A percentile compares a stretch with the other conserved stretches of the same genome.
Conservation (phyloP, 768 basidiomycete species). For the Lactarius hengduanensis region DNA sequence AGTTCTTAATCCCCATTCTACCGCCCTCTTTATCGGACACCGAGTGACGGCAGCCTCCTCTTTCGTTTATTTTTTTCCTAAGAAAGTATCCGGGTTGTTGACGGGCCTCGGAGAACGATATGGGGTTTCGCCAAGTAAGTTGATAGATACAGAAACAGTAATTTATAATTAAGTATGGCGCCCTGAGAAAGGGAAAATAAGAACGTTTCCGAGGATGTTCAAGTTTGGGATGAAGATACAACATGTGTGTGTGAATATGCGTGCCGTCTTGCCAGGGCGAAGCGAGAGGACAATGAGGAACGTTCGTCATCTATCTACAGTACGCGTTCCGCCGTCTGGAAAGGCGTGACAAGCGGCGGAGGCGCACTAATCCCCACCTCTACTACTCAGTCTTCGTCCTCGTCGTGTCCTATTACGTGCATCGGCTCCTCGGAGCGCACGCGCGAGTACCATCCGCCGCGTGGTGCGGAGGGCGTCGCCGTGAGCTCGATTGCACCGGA, state of each 20-base stretch:
- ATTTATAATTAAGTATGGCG: neutral
- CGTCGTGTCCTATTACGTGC: slow-evolving; percentile 55
- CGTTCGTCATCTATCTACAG: neutral
- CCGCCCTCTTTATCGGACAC: neutral
- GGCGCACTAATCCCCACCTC: neutral
- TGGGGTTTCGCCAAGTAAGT: neutral
- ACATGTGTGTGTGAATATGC: neutral
- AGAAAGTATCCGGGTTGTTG: neutral
- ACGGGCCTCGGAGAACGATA: neutral
- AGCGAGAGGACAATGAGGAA: neutral
- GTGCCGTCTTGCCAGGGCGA: neutral
- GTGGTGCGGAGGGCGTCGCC: slow-evolving; percentile 41
- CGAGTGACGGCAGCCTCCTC: neutral
- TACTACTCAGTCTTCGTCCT: slow-evolving; percentile 16
- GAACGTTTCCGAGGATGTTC: neutral
- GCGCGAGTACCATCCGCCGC: slow-evolving; percentile 55
- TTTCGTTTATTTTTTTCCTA: neutral
- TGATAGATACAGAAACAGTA: neutral
- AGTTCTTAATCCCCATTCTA: slow-evolving; percentile 1
- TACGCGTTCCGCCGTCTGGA: neutral
- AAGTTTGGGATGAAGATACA: neutral
- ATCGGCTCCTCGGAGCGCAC: slow-evolving; percentile 44
- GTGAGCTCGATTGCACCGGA: slow-evolving; percentile 46
- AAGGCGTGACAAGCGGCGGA: neutral
- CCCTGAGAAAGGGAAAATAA: neutral